A percentile compares a stretch with the other conserved stretches of the same genome.
Conservation (phyloP, 2,329 filamentous ascomycete genomes). For the Cryphonectria radicalis region DNA sequence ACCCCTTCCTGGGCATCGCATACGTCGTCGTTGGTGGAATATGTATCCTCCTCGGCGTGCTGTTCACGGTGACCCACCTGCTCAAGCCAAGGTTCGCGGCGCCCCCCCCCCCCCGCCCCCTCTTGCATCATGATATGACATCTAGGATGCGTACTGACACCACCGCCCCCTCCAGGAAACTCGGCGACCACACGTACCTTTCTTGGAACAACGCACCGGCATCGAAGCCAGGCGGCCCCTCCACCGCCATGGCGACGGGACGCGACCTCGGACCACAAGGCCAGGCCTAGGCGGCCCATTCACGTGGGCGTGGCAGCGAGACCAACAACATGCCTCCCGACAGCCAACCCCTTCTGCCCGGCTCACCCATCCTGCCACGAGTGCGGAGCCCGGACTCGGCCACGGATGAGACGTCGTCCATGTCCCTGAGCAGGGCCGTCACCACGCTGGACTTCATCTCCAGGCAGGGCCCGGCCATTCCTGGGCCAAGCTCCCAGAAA, state of each 20-base stretch:
- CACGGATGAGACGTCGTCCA: constrained; percentile 8
- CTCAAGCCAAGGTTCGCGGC: constrained; percentile 79
- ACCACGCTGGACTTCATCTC: constrained; percentile 20
- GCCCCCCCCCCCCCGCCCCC: background rate
- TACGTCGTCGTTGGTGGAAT: constrained; percentile 93
- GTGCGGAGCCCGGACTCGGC: constrained; percentile 9
- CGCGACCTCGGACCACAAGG: constrained; percentile 52
- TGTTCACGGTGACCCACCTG: constrained; percentile 90
- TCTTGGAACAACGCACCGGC: constrained; percentile 79
- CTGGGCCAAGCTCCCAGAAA: constrained; percentile 7
- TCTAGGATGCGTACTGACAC: constrained; percentile 10
- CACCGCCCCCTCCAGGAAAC: constrained; percentile 67
- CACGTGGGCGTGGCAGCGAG: constrained; percentile 17
- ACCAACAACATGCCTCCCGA: constrained; percentile 16
- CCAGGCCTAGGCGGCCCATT: constrained; percentile 27
- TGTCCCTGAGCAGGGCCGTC: constrained; percentile 14
- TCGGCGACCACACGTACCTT: constrained; percentile 96
- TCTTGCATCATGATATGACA: background rate
- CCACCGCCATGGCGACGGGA: constrained; percentile 55
- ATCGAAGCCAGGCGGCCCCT: constrained; percentile 44
- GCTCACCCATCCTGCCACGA: constrained; percentile 13
- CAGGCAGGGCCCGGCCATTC: constrained; percentile 3
- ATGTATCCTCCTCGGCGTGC: constrained; percentile 82
- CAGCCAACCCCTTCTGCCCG: constrained; percentile 24
- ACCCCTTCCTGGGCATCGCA: constrained; percentile 93